Base-by-base conservation (phyloP, 2,329 filamentous ascomycete species). In the Aspergillus neotritici region DNA sequence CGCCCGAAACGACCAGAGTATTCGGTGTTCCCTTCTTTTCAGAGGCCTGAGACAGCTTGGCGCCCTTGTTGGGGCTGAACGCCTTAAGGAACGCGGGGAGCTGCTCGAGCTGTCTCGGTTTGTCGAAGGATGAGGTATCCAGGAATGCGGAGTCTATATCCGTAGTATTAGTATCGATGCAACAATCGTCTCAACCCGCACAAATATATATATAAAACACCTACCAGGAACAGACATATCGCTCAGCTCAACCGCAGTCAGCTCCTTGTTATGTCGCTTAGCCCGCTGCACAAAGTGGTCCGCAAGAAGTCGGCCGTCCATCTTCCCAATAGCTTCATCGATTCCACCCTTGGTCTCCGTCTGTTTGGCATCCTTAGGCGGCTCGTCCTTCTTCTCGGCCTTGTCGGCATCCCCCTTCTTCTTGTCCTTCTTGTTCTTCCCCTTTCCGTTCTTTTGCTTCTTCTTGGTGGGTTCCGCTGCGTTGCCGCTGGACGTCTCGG, bases 281-380 rank as follows among this genome's bases (percentile, higher is more conserved):
- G 87, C 84, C 60, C 86, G 80, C 60, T 93, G 84, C 5, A 86
- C 86, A 49, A 96, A 74, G 63, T 95, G 83, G 63, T 96, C 91
- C 2, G 90, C 87, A 36, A 96, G 71, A 33, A 96, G 74, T 52
- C 83, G 80, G 47, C 80, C 83, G 64, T 95, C 87, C 83, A 96
- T 90, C 48, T 81, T 79, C 34, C 82, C 79, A 62, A 96, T 86
- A 3, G 86, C 79, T 51, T 80, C 81, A 68, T 96, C 94, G 53
- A 96, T 72, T 5, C 84, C 83, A 29, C 83, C 78, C 56, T 88
- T 80, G 34, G 80, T 75, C 60, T 88, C 82, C 45, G 59, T 54
- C 21, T 54, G 48, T 31, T 58, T 64, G 34, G 52, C 52, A 9
- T 62, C 52, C 30, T 62, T 52, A 2, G 48, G 41, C 16, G 57